Base-by-base conservation (phyloP, 768 basidiomycete species). In the Russula abietina region DNA sequence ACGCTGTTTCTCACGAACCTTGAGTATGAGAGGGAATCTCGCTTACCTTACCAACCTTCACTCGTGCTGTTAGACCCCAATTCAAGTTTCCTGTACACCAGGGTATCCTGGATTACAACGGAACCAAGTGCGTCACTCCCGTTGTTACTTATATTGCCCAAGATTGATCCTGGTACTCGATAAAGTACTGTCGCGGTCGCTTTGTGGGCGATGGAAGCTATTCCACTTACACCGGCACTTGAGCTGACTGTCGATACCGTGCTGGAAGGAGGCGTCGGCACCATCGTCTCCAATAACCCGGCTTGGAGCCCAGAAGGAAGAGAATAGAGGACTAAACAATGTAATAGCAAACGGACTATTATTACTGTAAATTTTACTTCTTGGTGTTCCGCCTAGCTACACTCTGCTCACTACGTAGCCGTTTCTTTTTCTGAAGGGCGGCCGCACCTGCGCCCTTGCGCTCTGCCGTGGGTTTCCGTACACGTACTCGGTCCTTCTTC, bases 71-170 rank as follows among this genome's bases (percentile, higher is more conserved):
- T 48, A 89, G 88, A 17, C 90, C 91, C 22, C 90, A 93, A 71
- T 75, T 80, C 54, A 87, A 84, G 68, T 93, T 91, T 81, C 89
- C 91, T 1, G 89, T 93, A 7, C 91, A 88, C 50, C 81, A 88
- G 70, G 91, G 91, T 2, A 90, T 93, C 43, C 70, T 93, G 55
- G 75, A 91, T 69, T 89, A 88, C 67, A 77, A 77, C 36, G 91
- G 90, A 41, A 73, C 74, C 65, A 91, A 91, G 89, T 89, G 70
- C 66, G 83, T 71, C 41, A 38, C 3, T 33, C 22, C 30, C 12
- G 1, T 38, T 5, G 32, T 65, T 32, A 24, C 28, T 50, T 12
- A 63, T 26, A 19, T 55, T 55, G 3, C 54, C 26, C 24, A 38
- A 50, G 24, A 48, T 39, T 19, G 8, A 57, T 41, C 3, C 38